phyloP scores from a whole-genome alignment of 371 early-diverging fungal genomes.

The Actinomucor elegans region DNA sequence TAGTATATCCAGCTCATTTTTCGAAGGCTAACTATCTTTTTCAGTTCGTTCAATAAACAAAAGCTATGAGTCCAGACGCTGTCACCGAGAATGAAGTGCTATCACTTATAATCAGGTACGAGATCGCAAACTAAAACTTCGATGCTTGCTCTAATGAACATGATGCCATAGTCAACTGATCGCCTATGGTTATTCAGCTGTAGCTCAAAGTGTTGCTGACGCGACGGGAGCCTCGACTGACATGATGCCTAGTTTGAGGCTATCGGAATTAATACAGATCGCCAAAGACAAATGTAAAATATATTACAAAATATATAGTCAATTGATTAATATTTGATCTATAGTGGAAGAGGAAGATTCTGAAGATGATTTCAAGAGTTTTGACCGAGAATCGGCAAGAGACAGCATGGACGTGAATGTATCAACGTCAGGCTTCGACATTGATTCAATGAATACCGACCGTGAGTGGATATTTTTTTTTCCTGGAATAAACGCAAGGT shows the following conservation, averaged over 20 bases:
- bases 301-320: neutral
- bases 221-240: conserved; percentile 53
- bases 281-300: conserved; percentile 50
- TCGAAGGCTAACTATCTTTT: too few relatives aligned
- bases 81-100: conserved; percentile 57
- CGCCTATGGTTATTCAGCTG: conserved; percentile 62
- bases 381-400: conserved; percentile 24
- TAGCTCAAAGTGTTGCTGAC: conserved; percentile 62
- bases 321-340: neutral
- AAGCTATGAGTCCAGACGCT: conserved; percentile 23
- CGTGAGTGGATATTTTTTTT: conserved; percentile 16
- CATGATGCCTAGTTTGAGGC: conserved; percentile 52
- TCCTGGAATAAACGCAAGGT: neutral
- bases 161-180: conserved; percentile 53
- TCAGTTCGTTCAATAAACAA: too few relatives aligned
- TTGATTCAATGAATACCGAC: conserved; percentile 29
- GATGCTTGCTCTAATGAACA: neutral
- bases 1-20: too few relatives aligned
- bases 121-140: neutral
- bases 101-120: conserved; percentile 57
- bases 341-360: conserved; percentile 42
- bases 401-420: conserved; percentile 12
- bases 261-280: conserved; percentile 52
- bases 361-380: conserved; percentile 35
- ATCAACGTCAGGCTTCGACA: conserved; percentile 25